Evolutionary conservation across 2,329 filamentous ascomycete species (phyloP), one percentile per base, ranked within the genome.

Genomic region (Penicillium carneum): DNA sequence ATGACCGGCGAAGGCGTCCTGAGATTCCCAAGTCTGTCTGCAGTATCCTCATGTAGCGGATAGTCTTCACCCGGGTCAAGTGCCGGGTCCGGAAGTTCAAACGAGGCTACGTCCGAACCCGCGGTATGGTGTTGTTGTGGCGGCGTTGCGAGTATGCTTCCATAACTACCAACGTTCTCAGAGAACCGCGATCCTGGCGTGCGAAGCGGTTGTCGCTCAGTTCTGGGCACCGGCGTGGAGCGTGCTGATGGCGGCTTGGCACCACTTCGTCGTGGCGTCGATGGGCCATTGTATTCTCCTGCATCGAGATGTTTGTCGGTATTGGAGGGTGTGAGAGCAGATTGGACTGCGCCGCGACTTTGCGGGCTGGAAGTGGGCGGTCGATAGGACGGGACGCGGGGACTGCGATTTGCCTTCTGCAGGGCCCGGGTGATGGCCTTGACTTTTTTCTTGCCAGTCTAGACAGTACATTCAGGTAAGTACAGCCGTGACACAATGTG

Each of bases 391-490:
- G 87, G 85, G 0, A 86, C 60, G n/a, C 61, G 68, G 18, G 74
- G 71, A 43, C 69, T 76, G 41, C 74, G 86, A 77, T 81, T 87
- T 79, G 81, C 79, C 69, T 80, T 84, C 57, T 86, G 84, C 63
- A 95, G 84, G 61, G 92, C 92, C 63, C 90, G 86, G 26, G 84
- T 80, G 54, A 97, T 88, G 59, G 88, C 88, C 78, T 97, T 98
- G 77, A 98, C 84, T 75, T 93, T 90, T 81, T 97, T 97, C 81
- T 98, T 98, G 63, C 93, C 94, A 50, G 75, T 72, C 86, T 88
- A 70, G 12, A 49, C n/a, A 46, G 9, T 31, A 9, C 11, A 34
- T 45, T 18, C n/a, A 33, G 38, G 34, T 56, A 38, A 55, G 43
- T 16, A 29, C 10, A 31, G 2, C 4, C 42, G 45, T 23, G 18